A percentile compares a stretch with the other conserved stretches of the same genome.
These are phyloP conservation scores for Paraleonurus japonicus DNA, from an alignment of 257 asterid species.

Conservation along the genomic window DNA sequence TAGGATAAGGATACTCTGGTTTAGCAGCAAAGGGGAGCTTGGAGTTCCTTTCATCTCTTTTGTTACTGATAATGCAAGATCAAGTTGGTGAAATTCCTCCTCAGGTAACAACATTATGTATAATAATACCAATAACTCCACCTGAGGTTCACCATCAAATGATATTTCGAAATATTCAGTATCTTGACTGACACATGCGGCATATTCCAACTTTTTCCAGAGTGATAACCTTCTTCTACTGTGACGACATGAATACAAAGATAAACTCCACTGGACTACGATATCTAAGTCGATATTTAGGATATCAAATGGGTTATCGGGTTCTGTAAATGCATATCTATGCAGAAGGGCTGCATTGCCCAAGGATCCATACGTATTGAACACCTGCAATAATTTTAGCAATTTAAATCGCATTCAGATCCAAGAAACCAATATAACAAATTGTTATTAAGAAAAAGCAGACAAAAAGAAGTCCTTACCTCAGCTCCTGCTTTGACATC, in stretches of 20 bases:
- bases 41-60: constrained; percentile 26
- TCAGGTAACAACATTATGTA: constrained; percentile 66
- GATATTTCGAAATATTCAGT: constrained; percentile 81
- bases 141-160: constrained; percentile 76
- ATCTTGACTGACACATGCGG: constrained; percentile 63
- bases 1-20: constrained; percentile 18
- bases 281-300: constrained; percentile 78
- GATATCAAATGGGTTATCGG: constrained; percentile 77
- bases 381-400: constrained; percentile 51
- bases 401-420: background rate
- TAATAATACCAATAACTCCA: constrained; percentile 65
- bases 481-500: constrained; percentile 74
- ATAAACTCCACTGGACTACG: constrained; percentile 70
- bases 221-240: constrained; percentile 60
- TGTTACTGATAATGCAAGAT: constrained; percentile 37
- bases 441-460: constrained; percentile 1
- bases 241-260: constrained; percentile 64
- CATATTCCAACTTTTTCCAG: constrained; percentile 73
- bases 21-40: constrained; percentile 22
- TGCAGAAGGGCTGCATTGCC: constrained; percentile 98
- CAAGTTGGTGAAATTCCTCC: constrained; percentile 44
- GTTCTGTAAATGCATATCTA: constrained; percentile 89
- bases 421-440: background rate
- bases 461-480: constrained; percentile 39
- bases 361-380: constrained; percentile 76